Percentiles rank a stretch among this genome's conserved stretches.
These are phyloP conservation scores for Neltuma alba DNA, from an alignment of 306 rosid genomes.

Conservation along the genomic window DNA sequence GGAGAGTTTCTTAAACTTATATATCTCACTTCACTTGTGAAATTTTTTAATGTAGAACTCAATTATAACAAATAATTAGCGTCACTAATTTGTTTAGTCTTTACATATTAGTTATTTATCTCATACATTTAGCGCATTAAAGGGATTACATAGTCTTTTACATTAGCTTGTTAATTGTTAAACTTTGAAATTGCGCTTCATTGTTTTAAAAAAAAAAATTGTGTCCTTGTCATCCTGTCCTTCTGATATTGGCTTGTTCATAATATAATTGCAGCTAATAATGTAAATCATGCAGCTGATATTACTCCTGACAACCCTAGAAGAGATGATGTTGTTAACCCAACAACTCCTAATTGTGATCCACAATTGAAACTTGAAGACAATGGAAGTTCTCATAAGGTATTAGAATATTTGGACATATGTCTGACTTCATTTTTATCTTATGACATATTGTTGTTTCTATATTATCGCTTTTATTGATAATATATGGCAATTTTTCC, in stretches of 20 bases:
- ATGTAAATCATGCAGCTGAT: constrained; percentile 40
- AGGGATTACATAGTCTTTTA: background rate
- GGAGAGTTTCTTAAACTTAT: too few species aligned
- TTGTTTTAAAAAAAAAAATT: background rate
- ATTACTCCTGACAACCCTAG: too few species aligned
- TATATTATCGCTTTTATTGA: background rate
- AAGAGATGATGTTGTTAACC: too few species aligned
- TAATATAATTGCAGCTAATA: constrained; percentile 58
- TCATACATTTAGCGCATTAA: too few species aligned
- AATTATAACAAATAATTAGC: too few species aligned
- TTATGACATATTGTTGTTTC: background rate
- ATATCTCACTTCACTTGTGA: background rate
- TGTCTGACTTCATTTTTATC: background rate
- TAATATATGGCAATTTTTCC: background rate
- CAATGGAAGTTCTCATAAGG: too few species aligned
- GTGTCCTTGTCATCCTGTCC: background rate
- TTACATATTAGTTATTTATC: too few species aligned
- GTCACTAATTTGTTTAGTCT: too few species aligned
- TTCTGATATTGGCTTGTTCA: background rate
- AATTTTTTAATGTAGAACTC: too few species aligned
- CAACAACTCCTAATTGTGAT: too few species aligned
- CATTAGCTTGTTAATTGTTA: background rate
- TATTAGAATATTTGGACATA: constrained; percentile 5
- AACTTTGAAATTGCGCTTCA: background rate
- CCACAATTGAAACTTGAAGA: too few species aligned